These are phyloP conservation scores for Leishmania guyanensis DNA, from an alignment of 208 protist species.

Conservation along the genomic window DNA sequence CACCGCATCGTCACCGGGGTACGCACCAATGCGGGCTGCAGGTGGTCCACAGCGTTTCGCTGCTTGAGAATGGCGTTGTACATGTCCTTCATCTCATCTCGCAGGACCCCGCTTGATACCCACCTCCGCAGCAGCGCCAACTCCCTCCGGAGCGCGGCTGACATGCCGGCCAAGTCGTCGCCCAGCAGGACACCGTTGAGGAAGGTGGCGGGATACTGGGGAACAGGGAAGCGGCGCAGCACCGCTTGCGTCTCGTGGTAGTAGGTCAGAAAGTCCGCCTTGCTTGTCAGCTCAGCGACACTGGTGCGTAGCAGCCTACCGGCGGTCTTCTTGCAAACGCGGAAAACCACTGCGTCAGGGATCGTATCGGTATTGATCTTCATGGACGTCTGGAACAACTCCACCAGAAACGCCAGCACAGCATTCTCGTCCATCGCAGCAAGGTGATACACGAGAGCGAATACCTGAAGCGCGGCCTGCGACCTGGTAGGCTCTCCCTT, in stretches of 20 bases:
- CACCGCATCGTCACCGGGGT: conserved; percentile 19
- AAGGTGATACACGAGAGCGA: conserved; percentile 27
- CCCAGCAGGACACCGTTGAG: conserved; percentile 54
- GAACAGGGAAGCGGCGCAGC: conserved; percentile 27
- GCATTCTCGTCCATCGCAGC: background rate
- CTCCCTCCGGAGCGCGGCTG: conserved; percentile 28
- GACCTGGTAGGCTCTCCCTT: conserved; percentile 9
- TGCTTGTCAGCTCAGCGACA: conserved; percentile 29
- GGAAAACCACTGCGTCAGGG: conserved; percentile 5
- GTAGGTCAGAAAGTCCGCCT: conserved; percentile 25
- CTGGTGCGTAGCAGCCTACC: background rate
- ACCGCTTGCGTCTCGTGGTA: conserved; percentile 47
- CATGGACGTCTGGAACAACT: conserved; percentile 11
- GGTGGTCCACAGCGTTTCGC: conserved; percentile 27
- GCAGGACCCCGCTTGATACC: conserved; percentile 30
- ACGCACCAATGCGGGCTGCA: conserved; percentile 20
- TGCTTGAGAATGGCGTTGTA: conserved; percentile 53
- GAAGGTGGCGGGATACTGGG: conserved; percentile 28
- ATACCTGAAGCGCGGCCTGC: conserved; percentile 17
- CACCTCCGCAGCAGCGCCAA: conserved; percentile 30
- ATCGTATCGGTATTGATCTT: background rate
- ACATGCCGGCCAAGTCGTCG: background rate
- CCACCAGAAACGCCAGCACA: conserved; percentile 18
- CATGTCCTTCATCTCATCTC: conserved; percentile 42
- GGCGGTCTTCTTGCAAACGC: conserved; percentile 11